Base-by-base conservation (phyloP, 768 basidiomycete genomes). In the Pholiota conissans region DNA sequence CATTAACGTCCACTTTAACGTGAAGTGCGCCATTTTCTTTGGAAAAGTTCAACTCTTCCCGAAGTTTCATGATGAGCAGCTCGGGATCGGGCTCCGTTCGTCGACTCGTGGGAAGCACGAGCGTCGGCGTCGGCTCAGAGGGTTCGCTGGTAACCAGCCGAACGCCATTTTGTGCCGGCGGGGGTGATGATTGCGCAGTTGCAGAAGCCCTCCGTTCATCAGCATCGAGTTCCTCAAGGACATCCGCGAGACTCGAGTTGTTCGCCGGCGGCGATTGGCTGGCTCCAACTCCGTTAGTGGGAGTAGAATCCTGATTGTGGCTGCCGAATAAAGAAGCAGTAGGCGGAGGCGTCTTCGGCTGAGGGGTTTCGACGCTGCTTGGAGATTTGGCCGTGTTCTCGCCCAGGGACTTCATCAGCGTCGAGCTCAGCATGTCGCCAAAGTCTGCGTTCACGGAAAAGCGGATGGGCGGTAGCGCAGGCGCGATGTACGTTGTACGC, bases 381-480 rank as follows among this genome's bases (percentile, higher is more conserved):
- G 76, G 67, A 9, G 81, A 67, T 52, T 79, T 77, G 5, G 79
- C 74, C 32, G 87, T 70, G 46, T 76, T 73, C 37, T 80, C 40
- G 30, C 39, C 78, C 48, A 84, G 78, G 76, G 24, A 77, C 67
- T 18, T 81, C 82, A 34, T 80, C 82, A 5, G 85, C 82, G 42
- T 45, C 29, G 83, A 82, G 63, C 73, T 83, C 50, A 91, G 79
- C 16, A 91, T 71, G 57, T 90, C 89, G 0, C 86, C 84, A 66
- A 98, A 95, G 69, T 96, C 94, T 0, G 86, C 82, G 57, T 85
- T 89, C 74, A 96, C 81, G 14, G 94, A 95, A 70, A 96, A 89
- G n/a, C 91, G 85, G 65, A 96, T 94, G 0, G 92, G 92, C 2
- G 93, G 93, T 27, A 95, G 76, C 3, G 92, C 90, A 35, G 94